Base-by-base conservation (phyloP, 208 protist genomes). In the Wallacemonas sp. region DNA sequence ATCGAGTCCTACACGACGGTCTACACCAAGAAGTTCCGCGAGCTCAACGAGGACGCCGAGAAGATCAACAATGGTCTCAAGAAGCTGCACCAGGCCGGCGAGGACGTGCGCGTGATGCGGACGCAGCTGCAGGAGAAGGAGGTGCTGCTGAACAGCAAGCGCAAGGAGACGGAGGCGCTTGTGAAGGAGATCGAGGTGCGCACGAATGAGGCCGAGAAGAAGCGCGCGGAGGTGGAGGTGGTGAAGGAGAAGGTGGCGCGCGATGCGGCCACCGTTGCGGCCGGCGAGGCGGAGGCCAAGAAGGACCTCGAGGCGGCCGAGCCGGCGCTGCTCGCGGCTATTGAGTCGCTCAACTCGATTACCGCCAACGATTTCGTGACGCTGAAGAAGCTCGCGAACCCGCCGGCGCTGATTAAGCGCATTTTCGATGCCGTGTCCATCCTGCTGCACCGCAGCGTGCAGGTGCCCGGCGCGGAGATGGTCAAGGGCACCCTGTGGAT, bases 361-460 rank as follows among this genome's bases (percentile, higher is more conserved):
- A 95, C 82, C 23, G 65, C 95, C 5, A 84, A 87, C 66, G 97
- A 98, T 61, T 98, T 99, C 67, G 81, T 94, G 50, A 97, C 79
- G 46, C 72, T 99, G 50, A 98, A 98, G 81, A 96, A 94, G 72
- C 81, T 99, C 22, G 87, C 94, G 14, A 98, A 98, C 73, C 98
- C 98, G 31, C 97, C 97, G 23, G 85, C 95, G 50, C 76, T 99
- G 29, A 98, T 99, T 74, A 98, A 98, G 82, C 88, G 95, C 67
- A 98, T 99, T 77, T 96, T 99, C 73, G 98, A 99, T 75, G 91
- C 94, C 61, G 98, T 99, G n/a, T 89, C 97, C 11, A 94, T 99
- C 28, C 73, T 98, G 61, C 82, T 94, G 50, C 84, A 94, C 67
- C 85, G 85, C 54, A 74, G 87, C 4, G 66, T 98, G 4, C 65